Evolutionary conservation across 768 basidiomycete genomes (phyloP), one percentile per base, ranked within the genome.

Genomic region (Chiua virens): DNA sequence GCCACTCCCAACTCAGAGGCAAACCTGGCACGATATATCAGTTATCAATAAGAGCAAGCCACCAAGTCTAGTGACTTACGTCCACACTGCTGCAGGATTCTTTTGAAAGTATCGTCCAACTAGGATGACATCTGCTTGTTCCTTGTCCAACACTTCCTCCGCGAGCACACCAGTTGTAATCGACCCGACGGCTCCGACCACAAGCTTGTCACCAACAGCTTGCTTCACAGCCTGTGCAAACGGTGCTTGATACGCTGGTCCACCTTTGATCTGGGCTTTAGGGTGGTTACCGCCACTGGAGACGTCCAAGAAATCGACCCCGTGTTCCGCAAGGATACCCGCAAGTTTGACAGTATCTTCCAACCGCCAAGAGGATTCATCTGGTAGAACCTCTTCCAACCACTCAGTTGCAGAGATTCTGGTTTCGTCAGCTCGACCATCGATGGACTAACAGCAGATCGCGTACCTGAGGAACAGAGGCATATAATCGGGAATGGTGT

Each of bases 271-370:
- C 3, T 51, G 30, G 51, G 80, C 79, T 38, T 61, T 58, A 1
- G 74, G 63, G 50, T 76, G 71, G 45, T 76, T 80, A 2, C 89
- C 91, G 4, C 82, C 88, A 0, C 77, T 75, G 5, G 83, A 86
- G 30, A 88, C 78, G 56, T 92, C 89, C 42, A 92, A 68, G 34
- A 92, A 71, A 65, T 92, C 91, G 46, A 92, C 78, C 7, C 88
- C 88, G 38, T 82, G 76, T 14, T 79, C 75, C 17, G 73, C 74
- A 15, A 92, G 75, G 54, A 83, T 76, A 17, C 73, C 70, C 3
- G 83, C 79, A 21, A 91, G 71, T 28, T 76, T 71, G 21, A 79
- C 79, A 2, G 85, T 87, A 62, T 92, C 89, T 62, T 86, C 81
- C 1, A 79, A 54, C 17, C 79, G 77, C 89, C 90, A 89, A 7